A percentile compares a stretch with the other conserved stretches of the same genome.
Conservation (phyloP, 257 asterid genomes). For the Mitragyna speciosa region DNA sequence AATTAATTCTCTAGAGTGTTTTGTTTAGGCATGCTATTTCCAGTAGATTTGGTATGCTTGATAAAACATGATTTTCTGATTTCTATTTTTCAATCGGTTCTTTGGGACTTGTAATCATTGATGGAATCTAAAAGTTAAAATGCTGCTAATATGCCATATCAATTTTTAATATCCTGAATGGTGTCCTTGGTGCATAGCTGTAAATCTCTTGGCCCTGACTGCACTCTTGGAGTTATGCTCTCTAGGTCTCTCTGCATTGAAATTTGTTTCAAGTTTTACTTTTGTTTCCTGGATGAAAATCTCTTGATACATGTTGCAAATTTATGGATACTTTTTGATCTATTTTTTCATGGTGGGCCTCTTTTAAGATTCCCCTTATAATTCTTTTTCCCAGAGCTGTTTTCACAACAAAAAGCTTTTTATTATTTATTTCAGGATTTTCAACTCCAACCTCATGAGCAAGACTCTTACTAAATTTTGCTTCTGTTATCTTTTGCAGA, state of each 20-base stretch:
- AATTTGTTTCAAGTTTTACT: not conserved
- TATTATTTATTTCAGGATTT: not conserved
- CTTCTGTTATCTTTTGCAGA: constrained; percentile 50
- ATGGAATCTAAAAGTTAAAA: not conserved
- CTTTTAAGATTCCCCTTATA: not conserved
- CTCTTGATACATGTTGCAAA: not conserved
- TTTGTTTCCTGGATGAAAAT: not conserved
- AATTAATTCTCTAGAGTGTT: not conserved
- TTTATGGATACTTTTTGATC: not conserved
- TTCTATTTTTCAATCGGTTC: not conserved
- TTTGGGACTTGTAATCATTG: not conserved
- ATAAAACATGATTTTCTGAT: not conserved
- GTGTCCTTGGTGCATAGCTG: not conserved
- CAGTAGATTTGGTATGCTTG: not conserved
- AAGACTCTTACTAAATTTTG: not conserved
- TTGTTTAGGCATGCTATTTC: not conserved
- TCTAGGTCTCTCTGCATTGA: not conserved
- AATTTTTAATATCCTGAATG: not conserved
- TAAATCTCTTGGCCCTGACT: not conserved
- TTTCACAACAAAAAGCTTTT: too few relatives aligned
- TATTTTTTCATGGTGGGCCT: not conserved
- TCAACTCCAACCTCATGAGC: not conserved
- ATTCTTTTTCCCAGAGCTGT: not conserved
- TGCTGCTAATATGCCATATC: not conserved
- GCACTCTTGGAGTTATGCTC: not conserved